These are phyloP conservation scores for Polychaeton citri DNA, from an alignment of 2,329 filamentous ascomycete genomes.

Conservation along the genomic window DNA sequence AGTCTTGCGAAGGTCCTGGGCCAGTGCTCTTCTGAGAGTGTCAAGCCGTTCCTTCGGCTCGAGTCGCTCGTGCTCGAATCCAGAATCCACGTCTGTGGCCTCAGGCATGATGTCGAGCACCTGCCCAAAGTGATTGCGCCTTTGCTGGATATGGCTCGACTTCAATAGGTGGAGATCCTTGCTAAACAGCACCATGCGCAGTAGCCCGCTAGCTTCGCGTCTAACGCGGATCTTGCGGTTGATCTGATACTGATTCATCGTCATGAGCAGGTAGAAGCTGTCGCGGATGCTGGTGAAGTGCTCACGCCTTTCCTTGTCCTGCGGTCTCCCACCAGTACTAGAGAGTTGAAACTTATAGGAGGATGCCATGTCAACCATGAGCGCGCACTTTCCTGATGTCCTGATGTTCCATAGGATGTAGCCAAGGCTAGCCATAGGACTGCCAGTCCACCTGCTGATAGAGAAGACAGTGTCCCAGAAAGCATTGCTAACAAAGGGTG, in stretches of 20 bases:
- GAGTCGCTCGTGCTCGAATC: background rate
- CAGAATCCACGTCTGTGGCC: background rate
- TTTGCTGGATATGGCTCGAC: conserved; percentile 6
- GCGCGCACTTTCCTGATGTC: conserved; percentile 24
- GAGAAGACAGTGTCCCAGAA: conserved; percentile 23
- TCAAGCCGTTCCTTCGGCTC: conserved; percentile 12
- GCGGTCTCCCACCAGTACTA: conserved; percentile 1
- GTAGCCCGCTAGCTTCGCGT: conserved; percentile 25
- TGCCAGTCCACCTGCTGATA: conserved; percentile 24
- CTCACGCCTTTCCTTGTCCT: conserved; percentile 13
- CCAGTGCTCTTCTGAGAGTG: conserved; percentile 22
- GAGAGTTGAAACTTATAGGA: conserved; percentile 12
- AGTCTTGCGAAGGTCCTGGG: conserved; percentile 26
- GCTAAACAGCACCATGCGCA: conserved; percentile 29
- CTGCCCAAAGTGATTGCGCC: conserved; percentile 4
- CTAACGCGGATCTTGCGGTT: conserved; percentile 9
- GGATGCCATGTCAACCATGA: conserved; percentile 27
- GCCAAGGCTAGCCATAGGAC: conserved; percentile 23
- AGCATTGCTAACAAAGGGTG: conserved; percentile 29
- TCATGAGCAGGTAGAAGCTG: conserved; percentile 31
- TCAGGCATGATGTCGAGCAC: background rate
- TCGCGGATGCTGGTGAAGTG: conserved; percentile 28
- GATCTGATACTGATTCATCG: conserved; percentile 33
- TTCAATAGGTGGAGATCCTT: conserved; percentile 20
- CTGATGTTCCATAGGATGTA: conserved; percentile 30